A percentile compares a stretch with the other conserved stretches of the same genome.
These are phyloP conservation scores for Sporothrix curviconia DNA, from an alignment of 2,329 filamentous ascomycete genomes.

Conservation along the genomic window DNA sequence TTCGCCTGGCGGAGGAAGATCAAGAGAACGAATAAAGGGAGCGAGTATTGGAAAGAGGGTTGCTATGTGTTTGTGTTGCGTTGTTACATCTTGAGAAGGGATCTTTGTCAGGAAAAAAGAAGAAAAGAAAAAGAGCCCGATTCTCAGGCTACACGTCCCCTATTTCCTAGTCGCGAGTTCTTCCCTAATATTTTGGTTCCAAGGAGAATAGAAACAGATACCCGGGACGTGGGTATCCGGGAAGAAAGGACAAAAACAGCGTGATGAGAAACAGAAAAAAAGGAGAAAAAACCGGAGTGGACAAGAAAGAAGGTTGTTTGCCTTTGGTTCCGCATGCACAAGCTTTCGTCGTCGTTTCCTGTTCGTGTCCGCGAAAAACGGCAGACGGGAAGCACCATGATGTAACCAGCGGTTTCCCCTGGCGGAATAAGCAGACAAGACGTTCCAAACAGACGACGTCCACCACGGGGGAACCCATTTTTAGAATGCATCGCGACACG, in stretches of 20 bases:
- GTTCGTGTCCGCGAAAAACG: background rate
- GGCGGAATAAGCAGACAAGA: no score
- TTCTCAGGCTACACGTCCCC: background rate
- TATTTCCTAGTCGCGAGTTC: background rate
- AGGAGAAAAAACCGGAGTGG: background rate
- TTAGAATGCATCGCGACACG: background rate
- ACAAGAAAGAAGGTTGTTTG: conserved; percentile 4
- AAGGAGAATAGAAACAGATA: background rate
- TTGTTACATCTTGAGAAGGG: background rate
- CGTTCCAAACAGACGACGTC: background rate
- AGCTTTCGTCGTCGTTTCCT: background rate
- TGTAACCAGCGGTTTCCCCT: no score
- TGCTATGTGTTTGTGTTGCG: background rate
- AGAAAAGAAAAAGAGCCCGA: background rate
- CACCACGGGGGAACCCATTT: background rate
- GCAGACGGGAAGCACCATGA: background rate
- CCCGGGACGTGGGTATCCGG: conserved; percentile 1
- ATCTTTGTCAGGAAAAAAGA: no score
- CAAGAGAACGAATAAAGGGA: background rate
- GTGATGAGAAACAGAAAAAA: background rate
- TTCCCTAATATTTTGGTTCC: background rate
- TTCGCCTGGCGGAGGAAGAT: background rate
- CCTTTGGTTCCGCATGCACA: conserved; percentile 1
- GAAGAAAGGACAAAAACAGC: background rate
- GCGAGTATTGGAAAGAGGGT: background rate